Evolutionary conservation across 306 rosid species (phyloP).

Genomic region (Leucaena leucocephala): DNA sequence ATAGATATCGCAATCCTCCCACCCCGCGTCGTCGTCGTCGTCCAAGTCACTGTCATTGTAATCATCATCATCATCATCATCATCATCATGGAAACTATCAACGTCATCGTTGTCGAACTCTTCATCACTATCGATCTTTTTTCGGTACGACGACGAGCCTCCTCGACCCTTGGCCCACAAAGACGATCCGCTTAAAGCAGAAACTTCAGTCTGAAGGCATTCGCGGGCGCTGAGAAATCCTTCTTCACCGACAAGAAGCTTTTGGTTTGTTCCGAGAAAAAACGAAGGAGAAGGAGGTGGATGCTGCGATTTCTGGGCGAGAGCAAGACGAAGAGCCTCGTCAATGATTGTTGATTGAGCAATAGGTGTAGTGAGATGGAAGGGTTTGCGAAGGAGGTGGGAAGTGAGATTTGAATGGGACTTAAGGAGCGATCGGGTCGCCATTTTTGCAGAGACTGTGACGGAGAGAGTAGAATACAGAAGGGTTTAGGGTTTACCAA

Average conservation of each 20-base stretch:
- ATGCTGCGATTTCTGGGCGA: background rate
- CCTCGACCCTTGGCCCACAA: background rate
- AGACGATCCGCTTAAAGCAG: too few species aligned
- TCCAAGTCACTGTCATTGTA: background rate
- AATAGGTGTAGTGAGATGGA: background rate
- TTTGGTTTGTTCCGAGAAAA: background rate
- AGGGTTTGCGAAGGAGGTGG: conserved; percentile 8
- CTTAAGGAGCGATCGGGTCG: conserved; percentile 9
- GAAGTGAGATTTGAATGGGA: background rate
- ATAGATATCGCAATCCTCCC: background rate
- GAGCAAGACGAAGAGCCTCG: background rate
- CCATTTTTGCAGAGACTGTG: conserved; percentile 14
- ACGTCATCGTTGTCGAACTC: background rate
- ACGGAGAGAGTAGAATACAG: background rate
- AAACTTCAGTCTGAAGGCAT: background rate
- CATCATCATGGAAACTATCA: background rate
- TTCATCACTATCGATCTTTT: background rate
- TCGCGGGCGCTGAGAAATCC: background rate
- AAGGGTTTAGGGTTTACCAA: conserved; percentile 25
- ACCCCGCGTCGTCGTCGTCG: background rate
- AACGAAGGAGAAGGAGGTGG: background rate
- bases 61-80: too few species aligned
- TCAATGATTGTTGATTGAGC: background rate
- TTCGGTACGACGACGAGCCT: background rate
- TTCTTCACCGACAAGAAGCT: background rate